phyloP scores from a whole-genome alignment of 352 stramenopile species.

The Pythium chondricola region DNA sequence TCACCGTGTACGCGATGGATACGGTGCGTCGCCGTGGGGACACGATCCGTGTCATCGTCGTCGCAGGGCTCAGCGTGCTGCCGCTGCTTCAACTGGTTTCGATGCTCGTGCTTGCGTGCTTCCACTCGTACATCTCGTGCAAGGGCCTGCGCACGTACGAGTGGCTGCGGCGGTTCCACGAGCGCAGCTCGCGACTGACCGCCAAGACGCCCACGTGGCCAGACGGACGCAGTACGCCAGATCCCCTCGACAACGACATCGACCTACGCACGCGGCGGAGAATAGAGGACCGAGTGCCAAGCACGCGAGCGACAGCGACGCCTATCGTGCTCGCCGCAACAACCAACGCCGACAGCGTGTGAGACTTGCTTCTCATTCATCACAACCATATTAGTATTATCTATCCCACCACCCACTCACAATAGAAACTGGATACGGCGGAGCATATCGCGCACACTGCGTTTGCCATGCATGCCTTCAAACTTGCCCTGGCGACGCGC shows the following conservation, averaged over 20 bases:
- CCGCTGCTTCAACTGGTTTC: constrained; percentile 51
- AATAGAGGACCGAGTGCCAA: background rate
- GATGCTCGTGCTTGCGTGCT: constrained; percentile 46
- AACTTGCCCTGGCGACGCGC: constrained; percentile 31
- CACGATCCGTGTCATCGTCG: constrained; percentile 6
- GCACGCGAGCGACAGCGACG: background rate
- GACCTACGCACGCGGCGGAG: too few relatives aligned
- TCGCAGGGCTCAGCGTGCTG: constrained; percentile 24
- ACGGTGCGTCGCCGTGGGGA: constrained; percentile 6
- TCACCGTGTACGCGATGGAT: constrained; percentile 40
- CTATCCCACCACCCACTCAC: too few relatives aligned
- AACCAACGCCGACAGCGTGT: background rate
- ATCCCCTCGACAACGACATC: background rate
- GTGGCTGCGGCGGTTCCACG: constrained; percentile 35
- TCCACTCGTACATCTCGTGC: constrained; percentile 59
- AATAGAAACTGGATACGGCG: constrained; percentile 50
- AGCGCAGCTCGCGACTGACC: constrained; percentile 9
- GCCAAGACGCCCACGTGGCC: constrained; percentile 14
- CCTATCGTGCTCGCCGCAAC: background rate
- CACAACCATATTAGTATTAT: background rate
- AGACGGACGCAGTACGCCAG: background rate
- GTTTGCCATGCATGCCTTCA: constrained; percentile 27
- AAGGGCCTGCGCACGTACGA: constrained; percentile 47
- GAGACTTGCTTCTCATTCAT: background rate
- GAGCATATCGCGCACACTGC: constrained; percentile 34